Percentiles rank a stretch among this genome's conserved stretches.
phyloP scores from a whole-genome alignment of 306 rosid genomes.

The Hippophae rhamnoides region DNA sequence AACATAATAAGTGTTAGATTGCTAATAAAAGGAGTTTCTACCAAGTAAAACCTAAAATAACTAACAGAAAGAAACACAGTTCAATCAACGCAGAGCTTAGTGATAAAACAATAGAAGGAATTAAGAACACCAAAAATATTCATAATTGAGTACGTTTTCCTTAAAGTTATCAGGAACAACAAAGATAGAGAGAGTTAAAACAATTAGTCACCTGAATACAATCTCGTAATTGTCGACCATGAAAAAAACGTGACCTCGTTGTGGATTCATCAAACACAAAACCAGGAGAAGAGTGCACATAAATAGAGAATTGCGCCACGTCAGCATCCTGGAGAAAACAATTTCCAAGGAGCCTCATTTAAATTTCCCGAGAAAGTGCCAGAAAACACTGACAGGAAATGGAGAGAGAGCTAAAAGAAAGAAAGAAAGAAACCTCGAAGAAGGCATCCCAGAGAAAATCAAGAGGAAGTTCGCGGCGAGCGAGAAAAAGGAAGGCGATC shows the following conservation, averaged over 20 bases:
- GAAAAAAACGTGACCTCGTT: slow-evolving; percentile 28
- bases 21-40: no score
- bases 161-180: background rate
- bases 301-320: slow-evolving; percentile 18
- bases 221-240: slow-evolving; percentile 32
- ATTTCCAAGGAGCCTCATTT: slow-evolving; percentile 20
- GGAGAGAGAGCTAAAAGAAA: background rate
- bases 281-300: slow-evolving; percentile 34
- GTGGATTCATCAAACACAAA: slow-evolving; percentile 33
- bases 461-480: slow-evolving; percentile 69
- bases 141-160: background rate
- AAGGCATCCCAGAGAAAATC: slow-evolving; percentile 88
- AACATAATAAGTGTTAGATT: no score
- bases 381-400: background rate
- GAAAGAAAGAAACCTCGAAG: slow-evolving; percentile 47
- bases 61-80: background rate
- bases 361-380: slow-evolving; percentile 9
- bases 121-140: background rate
- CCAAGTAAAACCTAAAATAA: background rate
- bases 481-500: slow-evolving; percentile 81
- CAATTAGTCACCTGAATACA: slow-evolving; percentile 26
- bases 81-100: no score
- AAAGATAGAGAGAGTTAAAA: slow-evolving; percentile 1
- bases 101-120: background rate
- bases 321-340: slow-evolving; percentile 17